Percentiles rank a stretch among this genome's conserved stretches.
These are phyloP conservation scores for Drechslerella stenobrocha DNA, from an alignment of 2,329 filamentous ascomycete genomes.

Conservation along the genomic window DNA sequence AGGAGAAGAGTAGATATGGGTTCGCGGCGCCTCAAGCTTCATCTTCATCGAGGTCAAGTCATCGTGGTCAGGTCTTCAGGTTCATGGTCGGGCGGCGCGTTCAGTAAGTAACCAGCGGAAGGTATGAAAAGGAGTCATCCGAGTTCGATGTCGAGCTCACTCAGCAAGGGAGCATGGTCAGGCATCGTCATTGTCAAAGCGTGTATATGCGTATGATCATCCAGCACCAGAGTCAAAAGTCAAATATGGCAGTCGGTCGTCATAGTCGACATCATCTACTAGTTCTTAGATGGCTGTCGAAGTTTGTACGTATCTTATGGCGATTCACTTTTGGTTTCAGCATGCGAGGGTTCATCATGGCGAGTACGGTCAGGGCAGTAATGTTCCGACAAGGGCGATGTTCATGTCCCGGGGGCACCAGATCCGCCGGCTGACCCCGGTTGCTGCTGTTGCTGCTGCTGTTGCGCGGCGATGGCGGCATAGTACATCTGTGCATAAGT, in stretches of 20 bases:
- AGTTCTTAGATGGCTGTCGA: constrained; percentile 16
- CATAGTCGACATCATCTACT: constrained; percentile 31
- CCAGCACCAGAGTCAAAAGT: constrained; percentile 39
- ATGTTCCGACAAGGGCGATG: constrained; percentile 20
- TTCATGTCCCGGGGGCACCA: constrained; percentile 41
- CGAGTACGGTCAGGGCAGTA: constrained; percentile 43
- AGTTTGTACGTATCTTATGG: constrained; percentile 24
- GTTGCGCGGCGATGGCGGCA: constrained; percentile 52
- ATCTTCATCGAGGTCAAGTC: constrained; percentile 15
- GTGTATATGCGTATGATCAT: constrained; percentile 31
- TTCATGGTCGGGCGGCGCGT: constrained; percentile 19
- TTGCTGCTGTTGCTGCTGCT: constrained; percentile 49
- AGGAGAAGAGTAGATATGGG: constrained; percentile 1
- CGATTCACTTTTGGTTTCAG: constrained; percentile 42
- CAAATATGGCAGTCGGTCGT: constrained; percentile 30
- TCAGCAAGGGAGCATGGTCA: constrained; percentile 31
- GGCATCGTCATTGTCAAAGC: constrained; percentile 41
- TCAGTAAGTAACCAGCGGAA: constrained; percentile 21
- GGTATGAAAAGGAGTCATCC: constrained; percentile 5
- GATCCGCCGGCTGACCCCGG: constrained; percentile 31
- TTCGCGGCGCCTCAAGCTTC: constrained; percentile 4
- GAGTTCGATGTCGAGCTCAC: constrained; percentile 33
- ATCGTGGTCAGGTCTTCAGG: constrained; percentile 9
- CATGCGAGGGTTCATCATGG: constrained; percentile 47
- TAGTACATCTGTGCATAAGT: constrained; percentile 54